These are phyloP conservation scores for Loxodes magnus DNA, from an alignment of 73 alveolate species.

Conservation along the genomic window DNA sequence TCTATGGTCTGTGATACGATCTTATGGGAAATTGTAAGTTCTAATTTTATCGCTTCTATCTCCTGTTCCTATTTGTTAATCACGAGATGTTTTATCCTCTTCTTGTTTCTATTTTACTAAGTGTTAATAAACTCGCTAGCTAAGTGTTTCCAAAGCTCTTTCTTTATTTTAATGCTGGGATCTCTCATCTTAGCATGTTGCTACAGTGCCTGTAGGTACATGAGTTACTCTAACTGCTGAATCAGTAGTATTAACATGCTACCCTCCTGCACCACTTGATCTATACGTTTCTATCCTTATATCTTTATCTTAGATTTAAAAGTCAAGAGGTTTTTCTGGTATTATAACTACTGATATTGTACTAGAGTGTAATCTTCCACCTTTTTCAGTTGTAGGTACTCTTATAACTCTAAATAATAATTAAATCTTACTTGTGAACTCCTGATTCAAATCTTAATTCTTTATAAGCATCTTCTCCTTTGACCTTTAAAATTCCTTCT, in stretches of 20 bases:
- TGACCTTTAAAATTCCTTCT: conserved; percentile 38
- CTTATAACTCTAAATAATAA: too few species aligned
- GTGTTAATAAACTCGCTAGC: conserved; percentile 34
- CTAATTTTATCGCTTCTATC: conserved; percentile 71
- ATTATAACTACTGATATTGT: conserved; percentile 60
- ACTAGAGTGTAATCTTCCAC: conserved; percentile 72
- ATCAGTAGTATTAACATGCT: conserved; percentile 80
- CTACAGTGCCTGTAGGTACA: conserved; percentile 71
- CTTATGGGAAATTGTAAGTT: conserved; percentile 77
- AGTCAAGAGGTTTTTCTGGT: conserved; percentile 62
- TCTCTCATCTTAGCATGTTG: conserved; percentile 61
- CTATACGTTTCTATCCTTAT: conserved; percentile 53
- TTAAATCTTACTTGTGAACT: too few species aligned
- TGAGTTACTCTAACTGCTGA: conserved; percentile 74
- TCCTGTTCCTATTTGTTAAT: conserved; percentile 50
- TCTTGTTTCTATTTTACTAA: conserved; percentile 25
- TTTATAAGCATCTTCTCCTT: conserved; percentile 43
- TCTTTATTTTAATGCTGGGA: conserved; percentile 53
- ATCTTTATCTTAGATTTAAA: conserved; percentile 56
- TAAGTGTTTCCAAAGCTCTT: conserved; percentile 43
- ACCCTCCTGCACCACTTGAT: conserved; percentile 85
- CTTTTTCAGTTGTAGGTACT: conserved; percentile 76
- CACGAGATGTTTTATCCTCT: conserved; percentile 6
- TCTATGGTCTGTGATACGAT: conserved; percentile 83
- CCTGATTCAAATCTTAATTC: conserved; percentile 66